phyloP scores from a whole-genome alignment of 306 rosid species.

The Prunus campanulata region DNA sequence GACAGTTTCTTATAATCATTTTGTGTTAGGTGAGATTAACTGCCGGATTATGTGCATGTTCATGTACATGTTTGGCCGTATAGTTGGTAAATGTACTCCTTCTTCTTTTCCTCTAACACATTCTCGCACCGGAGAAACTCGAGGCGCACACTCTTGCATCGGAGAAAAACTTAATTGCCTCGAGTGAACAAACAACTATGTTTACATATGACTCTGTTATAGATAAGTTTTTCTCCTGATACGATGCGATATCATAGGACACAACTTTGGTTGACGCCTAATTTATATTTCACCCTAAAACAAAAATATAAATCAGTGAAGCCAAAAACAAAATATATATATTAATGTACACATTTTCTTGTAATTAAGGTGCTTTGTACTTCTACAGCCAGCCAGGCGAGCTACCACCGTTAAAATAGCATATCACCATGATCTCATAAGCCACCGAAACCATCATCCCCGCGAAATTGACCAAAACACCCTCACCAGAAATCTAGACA shows the following conservation, averaged over 20 bases:
- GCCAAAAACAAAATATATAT: not conserved
- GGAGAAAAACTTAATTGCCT: no score
- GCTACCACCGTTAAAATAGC: constrained; percentile 13
- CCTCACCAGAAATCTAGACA: constrained; percentile 22
- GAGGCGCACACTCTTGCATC: not conserved
- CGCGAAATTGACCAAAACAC: constrained; percentile 23
- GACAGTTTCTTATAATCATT: constrained; percentile 3
- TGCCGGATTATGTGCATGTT: constrained; percentile 9
- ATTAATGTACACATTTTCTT: not conserved
- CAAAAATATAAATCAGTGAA: not conserved
- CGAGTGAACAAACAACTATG: no score
- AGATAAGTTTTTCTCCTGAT: no score
- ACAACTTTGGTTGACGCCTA: no score
- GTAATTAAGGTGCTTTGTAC: not conserved
- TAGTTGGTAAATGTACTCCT: not conserved
- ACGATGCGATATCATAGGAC: not conserved
- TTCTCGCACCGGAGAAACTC: not conserved
- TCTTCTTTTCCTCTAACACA: not conserved
- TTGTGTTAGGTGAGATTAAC: constrained; percentile 1
- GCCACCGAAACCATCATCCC: not conserved
- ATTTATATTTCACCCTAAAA: not conserved
- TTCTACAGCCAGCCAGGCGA: not conserved
- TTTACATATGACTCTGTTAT: no score
- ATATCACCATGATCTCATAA: not conserved
- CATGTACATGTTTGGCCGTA: not conserved